Conservation (phyloP, 108 stramenopile genomes). For the Cylindrotheca fusiformis region DNA sequence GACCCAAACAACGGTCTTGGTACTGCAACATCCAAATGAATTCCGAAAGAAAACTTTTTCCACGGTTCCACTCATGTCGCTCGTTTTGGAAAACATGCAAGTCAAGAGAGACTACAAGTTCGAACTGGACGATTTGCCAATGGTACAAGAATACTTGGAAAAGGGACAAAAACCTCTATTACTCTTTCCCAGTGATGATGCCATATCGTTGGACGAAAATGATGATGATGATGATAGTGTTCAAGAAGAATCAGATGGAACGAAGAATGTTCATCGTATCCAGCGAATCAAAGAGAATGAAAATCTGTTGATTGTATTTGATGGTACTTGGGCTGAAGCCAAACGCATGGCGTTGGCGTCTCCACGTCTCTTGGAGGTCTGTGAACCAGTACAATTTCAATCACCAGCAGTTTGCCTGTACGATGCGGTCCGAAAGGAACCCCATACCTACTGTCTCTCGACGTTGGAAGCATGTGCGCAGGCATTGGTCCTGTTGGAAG, state of each 20-base stretch:
- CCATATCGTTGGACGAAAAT: slow-evolving; percentile 34
- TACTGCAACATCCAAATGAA: slow-evolving; percentile 59
- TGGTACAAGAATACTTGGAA: slow-evolving; percentile 1
- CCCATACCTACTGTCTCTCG: slow-evolving; percentile 49
- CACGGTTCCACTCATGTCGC: slow-evolving; percentile 45
- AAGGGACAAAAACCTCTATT: slow-evolving; percentile 29
- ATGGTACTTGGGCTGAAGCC: slow-evolving; percentile 68
- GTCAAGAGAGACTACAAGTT: slow-evolving; percentile 44
- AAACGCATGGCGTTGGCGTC: slow-evolving; percentile 52
- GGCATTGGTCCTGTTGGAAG: slow-evolving; percentile 27
- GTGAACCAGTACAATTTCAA: slow-evolving; percentile 41
- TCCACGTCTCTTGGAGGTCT: slow-evolving; percentile 33
- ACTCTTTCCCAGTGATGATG: slow-evolving; percentile 51
- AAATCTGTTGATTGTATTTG: slow-evolving; percentile 20
- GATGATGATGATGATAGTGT: background rate
- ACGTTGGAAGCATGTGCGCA: slow-evolving; percentile 52
- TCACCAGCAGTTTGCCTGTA: slow-evolving; percentile 34
- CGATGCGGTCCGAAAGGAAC: slow-evolving; percentile 49
- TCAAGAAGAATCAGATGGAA: background rate
- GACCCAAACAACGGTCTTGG: slow-evolving; percentile 35
- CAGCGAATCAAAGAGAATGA: background rate
- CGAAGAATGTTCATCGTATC: background rate
- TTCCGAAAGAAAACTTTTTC: slow-evolving; percentile 48
- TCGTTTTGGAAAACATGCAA: slow-evolving; percentile 40
- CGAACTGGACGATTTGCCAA: slow-evolving; percentile 5